A percentile compares a stretch with the other conserved stretches of the same genome.
These are phyloP conservation scores for Amaranthus hypochondriacus DNA, from an alignment of 148 eudicot genomes.

Conservation along the genomic window DNA sequence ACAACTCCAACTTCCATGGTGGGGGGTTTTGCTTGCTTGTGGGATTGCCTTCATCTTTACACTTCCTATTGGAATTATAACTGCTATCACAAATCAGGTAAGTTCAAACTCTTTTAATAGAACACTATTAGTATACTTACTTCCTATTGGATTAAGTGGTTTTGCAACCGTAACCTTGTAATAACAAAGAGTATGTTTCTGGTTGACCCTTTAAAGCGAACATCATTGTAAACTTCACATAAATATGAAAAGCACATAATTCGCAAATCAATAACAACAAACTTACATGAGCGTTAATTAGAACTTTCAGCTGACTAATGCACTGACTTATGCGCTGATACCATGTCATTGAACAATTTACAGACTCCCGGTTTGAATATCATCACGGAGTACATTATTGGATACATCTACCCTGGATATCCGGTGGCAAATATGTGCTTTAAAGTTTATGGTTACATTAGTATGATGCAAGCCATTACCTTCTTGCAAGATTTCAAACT, in stretches of 20 bases:
- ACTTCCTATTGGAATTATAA: slow-evolving; percentile 89
- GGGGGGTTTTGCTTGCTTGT: slow-evolving; percentile 95
- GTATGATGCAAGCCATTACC: slow-evolving; percentile 87
- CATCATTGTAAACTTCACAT: too few species aligned
- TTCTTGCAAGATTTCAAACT: slow-evolving; percentile 98
- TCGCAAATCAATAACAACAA: too few species aligned
- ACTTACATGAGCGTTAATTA: too few species aligned
- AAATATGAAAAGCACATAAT: too few species aligned
- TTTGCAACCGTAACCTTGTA: too few species aligned
- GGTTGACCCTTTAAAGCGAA: too few species aligned
- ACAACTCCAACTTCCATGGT: slow-evolving; percentile 97
- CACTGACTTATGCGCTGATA: neutral
- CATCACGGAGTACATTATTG: slow-evolving; percentile 91
- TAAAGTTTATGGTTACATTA: slow-evolving; percentile 91
- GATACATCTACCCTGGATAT: slow-evolving; percentile 95
- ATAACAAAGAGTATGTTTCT: too few species aligned
- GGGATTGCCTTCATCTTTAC: slow-evolving; percentile 84
- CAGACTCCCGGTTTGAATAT: slow-evolving; percentile 89
- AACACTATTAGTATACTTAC: too few species aligned
- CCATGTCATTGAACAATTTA: neutral
- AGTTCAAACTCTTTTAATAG: neutral
- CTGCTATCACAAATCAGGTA: slow-evolving; percentile 98
- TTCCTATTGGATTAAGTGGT: too few species aligned
- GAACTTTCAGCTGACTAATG: too few species aligned
- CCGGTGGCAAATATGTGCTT: slow-evolving; percentile 98